Conservation (phyloP, 768 basidiomycete species). For the Boletus speciosus region DNA sequence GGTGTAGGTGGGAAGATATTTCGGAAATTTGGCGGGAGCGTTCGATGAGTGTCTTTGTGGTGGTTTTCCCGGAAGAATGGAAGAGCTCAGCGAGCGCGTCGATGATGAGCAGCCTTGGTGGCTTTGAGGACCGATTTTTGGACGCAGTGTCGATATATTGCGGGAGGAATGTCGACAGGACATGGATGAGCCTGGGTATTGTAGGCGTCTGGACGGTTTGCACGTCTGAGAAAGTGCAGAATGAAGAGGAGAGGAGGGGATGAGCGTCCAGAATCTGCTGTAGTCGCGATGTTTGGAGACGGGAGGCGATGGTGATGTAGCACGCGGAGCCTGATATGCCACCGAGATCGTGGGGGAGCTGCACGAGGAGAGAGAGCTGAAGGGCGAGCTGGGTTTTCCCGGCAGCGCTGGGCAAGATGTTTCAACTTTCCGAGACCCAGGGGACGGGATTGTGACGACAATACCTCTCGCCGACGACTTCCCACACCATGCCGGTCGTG, state of each 20-base stretch:
- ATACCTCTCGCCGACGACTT: slow-evolving; percentile 87
- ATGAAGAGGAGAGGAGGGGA: slow-evolving; percentile 40
- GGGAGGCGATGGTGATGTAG: slow-evolving; percentile 72
- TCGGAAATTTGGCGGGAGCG: slow-evolving; percentile 68
- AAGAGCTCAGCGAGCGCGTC: slow-evolving; percentile 89
- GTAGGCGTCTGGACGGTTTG: slow-evolving; percentile 60
- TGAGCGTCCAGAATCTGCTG: slow-evolving; percentile 59
- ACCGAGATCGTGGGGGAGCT: slow-evolving; percentile 55
- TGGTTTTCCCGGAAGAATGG: slow-evolving; percentile 57
- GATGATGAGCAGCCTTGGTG: slow-evolving; percentile 76
- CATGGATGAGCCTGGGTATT: slow-evolving; percentile 49
- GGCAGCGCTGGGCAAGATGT: slow-evolving; percentile 58
- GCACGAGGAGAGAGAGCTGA: slow-evolving; percentile 76
- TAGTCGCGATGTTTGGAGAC: slow-evolving; percentile 64
- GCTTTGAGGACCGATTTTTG: slow-evolving; percentile 38
- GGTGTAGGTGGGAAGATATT: slow-evolving; percentile 68
- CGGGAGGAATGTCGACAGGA: slow-evolving; percentile 55
- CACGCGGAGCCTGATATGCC: slow-evolving; percentile 68
- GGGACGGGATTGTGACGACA: not conserved
- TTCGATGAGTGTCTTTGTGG: slow-evolving; percentile 60
- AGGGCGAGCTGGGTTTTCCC: slow-evolving; percentile 94
- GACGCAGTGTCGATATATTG: slow-evolving; percentile 40
- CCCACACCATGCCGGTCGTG: slow-evolving; percentile 77
- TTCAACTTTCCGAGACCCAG: slow-evolving; percentile 4
- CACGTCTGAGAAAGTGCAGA: slow-evolving; percentile 52